A percentile compares a stretch with the other conserved stretches of the same genome.
Evolutionary conservation across 2,329 filamentous ascomycete genomes (phyloP).

Genomic region (Aspergillus fischeri): DNA sequence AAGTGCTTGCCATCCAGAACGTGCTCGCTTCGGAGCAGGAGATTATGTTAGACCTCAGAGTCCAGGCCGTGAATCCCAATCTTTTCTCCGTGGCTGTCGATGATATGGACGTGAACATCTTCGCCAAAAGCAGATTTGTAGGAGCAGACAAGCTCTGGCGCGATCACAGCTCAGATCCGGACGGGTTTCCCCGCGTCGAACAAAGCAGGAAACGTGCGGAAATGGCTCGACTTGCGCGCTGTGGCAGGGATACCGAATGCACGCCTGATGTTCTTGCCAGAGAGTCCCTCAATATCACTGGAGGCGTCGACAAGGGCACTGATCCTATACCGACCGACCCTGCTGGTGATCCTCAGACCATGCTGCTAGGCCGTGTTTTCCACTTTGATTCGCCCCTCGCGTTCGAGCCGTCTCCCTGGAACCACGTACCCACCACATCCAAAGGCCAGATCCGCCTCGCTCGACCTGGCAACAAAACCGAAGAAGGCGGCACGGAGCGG

Average conservation of each 20-base stretch:
- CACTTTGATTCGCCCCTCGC: conserved; percentile 81
- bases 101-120: conserved; percentile 84
- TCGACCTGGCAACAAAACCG: conserved; percentile 83
- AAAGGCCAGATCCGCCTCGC: conserved; percentile 77
- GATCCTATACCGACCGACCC: conserved; percentile 59
- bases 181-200: conserved; percentile 29
- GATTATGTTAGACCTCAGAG: conserved; percentile 86
- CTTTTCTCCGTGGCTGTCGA: conserved; percentile 82
- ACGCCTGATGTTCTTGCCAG: conserved; percentile 3
- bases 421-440: conserved; percentile 66
- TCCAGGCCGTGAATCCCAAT: conserved; percentile 88
- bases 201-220: conserved; percentile 32
- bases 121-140: conserved; percentile 88
- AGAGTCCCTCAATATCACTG: conserved; percentile 15
- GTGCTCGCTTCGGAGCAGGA: conserved; percentile 92
- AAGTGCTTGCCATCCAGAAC: conserved; percentile 76
- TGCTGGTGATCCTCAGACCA: conserved; percentile 66
- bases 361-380: conserved; percentile 85
- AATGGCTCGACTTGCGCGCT: conserved; percentile 26
- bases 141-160: conserved; percentile 53
- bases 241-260: conserved; percentile 18
- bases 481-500: conserved; percentile 71
- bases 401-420: conserved; percentile 87
- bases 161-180: conserved; percentile 25
- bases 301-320: conserved; percentile 51